Evolutionary conservation across 495 filamentous ascomycete genomes (phyloP).

Genomic region (Parathielavia appendiculata): DNA sequence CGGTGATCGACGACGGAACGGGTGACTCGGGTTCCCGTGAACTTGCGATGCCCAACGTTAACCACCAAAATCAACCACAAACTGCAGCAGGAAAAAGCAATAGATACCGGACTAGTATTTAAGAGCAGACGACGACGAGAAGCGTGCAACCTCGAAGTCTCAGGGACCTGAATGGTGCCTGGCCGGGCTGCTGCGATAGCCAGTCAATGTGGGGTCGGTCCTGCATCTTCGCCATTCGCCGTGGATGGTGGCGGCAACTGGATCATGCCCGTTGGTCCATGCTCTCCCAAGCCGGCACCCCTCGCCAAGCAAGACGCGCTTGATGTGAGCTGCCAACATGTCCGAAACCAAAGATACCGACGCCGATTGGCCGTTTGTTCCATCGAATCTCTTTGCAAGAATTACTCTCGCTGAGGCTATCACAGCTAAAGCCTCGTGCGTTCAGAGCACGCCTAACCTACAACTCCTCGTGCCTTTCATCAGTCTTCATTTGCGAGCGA

Average conservation of each 20-base stretch:
- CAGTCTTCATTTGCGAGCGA: too few relatives aligned
- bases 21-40: neutral
- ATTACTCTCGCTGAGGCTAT: too few relatives aligned
- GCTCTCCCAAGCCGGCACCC: neutral
- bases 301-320: neutral
- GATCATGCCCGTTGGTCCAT: conserved; percentile 12
- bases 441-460: too few relatives aligned
- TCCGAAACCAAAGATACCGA: neutral
- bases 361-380: too few relatives aligned
- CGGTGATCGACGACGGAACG: neutral
- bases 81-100: neutral
- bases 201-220: conserved; percentile 29
- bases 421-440: too few relatives aligned
- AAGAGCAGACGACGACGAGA: neutral
- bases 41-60: neutral
- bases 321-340: neutral
- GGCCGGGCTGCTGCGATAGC: conserved; percentile 16
- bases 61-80: neutral
- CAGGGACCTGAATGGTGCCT: conserved; percentile 14
- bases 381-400: too few relatives aligned
- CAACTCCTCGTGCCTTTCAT: too few relatives aligned
- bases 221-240: too few relatives aligned
- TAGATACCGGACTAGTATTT: neutral
- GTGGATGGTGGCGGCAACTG: conserved; percentile 11
- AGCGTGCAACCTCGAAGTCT: neutral